Base-by-base conservation (phyloP, 179 eudicot species). In the Gypsophila paniculata region DNA sequence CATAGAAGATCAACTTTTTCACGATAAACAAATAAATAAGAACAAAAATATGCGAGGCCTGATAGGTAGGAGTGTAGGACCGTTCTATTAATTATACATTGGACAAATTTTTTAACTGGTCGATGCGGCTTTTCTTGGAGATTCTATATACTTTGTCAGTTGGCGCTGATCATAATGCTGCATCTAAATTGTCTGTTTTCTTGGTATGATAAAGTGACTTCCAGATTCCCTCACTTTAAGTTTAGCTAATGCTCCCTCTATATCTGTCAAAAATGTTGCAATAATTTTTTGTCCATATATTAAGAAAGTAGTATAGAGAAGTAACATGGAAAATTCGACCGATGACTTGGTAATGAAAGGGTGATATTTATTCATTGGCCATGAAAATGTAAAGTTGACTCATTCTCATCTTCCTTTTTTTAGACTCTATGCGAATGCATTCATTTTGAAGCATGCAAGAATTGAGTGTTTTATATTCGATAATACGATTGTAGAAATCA, bases 171-270 rank as follows among this genome's bases (percentile, higher is more conserved):
- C 19, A 17, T 18, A 23, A 36, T 34, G 44, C 21, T 22, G 12
- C 23, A 36, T 62, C 48, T 34, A n/a, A 17, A 26, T 38, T 60
- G 65, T 12, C 18, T 32, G 65, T 13, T 34, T 32, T 29, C 29
- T 60, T 60, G 29, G 65, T 60, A 3, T 7, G 42, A 60, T 18
- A 29, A 60, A 60, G 65, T 60, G 39, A 29, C 18, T 60, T 60
- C 34, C 65, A 26, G 65, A 60, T 29, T 26, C 26, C 65, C 38
- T 17, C 65, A 1, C 2, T 22, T 9, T 29, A 60, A n/a, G 26
- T 17, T 26, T 8, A 51, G 65, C 39, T 11, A 26, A 60, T 60
- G 14, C 0, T 21, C 18, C 65, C 42, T 60, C 19, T 26, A 29
- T 29, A 29, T 29, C 34, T 29, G 65, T 26, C 65, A 38, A 14